These are phyloP conservation scores for Sporormia fimetaria DNA, from an alignment of 495 filamentous ascomycete species.

Conservation along the genomic window DNA sequence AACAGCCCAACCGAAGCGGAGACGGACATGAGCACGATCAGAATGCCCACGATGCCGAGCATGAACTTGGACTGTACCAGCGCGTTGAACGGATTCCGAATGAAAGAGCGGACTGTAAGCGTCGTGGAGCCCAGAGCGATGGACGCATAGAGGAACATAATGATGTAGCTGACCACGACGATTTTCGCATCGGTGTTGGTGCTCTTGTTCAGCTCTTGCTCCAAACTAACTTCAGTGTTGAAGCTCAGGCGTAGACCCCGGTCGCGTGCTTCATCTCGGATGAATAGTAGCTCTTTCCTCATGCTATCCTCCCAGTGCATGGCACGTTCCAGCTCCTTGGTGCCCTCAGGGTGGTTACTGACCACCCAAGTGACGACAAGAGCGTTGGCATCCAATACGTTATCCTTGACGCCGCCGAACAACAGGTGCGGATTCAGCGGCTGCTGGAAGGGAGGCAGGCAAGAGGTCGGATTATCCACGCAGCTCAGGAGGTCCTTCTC, in stretches of 20 bases:
- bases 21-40: constrained; percentile 95
- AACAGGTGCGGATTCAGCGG: constrained; percentile 77
- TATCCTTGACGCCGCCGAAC: constrained; percentile 64
- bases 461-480: constrained; percentile 60
- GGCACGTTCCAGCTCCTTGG: constrained; percentile 52
- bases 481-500: constrained; percentile 55
- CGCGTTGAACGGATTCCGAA: constrained; percentile 68
- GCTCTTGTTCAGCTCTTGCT: constrained; percentile 88
- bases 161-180: constrained; percentile 89
- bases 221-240: constrained; percentile 84
- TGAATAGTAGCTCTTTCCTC: constrained; percentile 52
- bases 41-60: constrained; percentile 78
- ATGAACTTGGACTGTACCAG: constrained; percentile 94
- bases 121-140: constrained; percentile 81
- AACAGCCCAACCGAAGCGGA: constrained; percentile 89
- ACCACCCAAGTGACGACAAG: constrained; percentile 94
- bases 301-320: constrained; percentile 83
- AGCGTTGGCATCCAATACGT: constrained; percentile 61
- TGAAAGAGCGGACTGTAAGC: constrained; percentile 57
- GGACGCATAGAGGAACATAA: constrained; percentile 97
- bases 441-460: constrained; percentile 76
- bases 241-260: constrained; percentile 80
- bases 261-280: constrained; percentile 68
- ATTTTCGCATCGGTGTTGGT: constrained; percentile 98
- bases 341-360: constrained; percentile 69